Percentiles rank a stretch among this genome's conserved stretches.
Evolutionary conservation across 176 grass and related monocot genomes (phyloP).

Genomic region (Avena insularis): DNA sequence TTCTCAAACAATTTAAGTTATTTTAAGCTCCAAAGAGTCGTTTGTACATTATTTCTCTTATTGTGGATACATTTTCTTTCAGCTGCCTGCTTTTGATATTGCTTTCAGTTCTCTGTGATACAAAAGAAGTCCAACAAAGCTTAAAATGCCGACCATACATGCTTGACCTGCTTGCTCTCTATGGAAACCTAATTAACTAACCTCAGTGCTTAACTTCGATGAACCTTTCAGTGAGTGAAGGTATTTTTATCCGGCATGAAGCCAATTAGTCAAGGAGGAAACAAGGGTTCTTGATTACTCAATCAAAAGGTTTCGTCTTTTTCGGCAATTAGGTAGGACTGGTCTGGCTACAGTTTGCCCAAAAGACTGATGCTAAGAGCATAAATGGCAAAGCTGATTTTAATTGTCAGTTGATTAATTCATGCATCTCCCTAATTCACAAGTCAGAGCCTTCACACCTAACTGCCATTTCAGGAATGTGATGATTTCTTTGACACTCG

Average conservation of each 20-base stretch:
- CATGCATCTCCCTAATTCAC: neutral
- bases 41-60: neutral
- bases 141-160: neutral
- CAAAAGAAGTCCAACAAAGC: conserved; percentile 19
- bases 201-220: neutral
- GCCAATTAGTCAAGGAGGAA: conserved; percentile 36
- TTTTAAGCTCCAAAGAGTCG: neutral
- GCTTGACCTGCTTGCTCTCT: conserved; percentile 27
- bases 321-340: conserved; percentile 28
- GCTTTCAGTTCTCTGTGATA: conserved; percentile 25
- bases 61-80: neutral
- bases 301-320: conserved; percentile 2
- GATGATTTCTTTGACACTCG: neutral
- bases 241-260: conserved; percentile 26
- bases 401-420: neutral
- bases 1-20: neutral
- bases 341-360: conserved; percentile 10
- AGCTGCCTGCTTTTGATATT: neutral
- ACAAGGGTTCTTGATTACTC: neutral
- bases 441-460: conserved; percentile 15
- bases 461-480: conserved; percentile 13
- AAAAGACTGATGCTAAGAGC: conserved; percentile 1
- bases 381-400: neutral
- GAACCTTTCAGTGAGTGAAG: neutral
- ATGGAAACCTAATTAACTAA: neutral